These are phyloP conservation scores for maize (Zea mays) DNA, from an alignment of 176 grass and related monocot genomes.

Conservation along the genomic window DNA sequence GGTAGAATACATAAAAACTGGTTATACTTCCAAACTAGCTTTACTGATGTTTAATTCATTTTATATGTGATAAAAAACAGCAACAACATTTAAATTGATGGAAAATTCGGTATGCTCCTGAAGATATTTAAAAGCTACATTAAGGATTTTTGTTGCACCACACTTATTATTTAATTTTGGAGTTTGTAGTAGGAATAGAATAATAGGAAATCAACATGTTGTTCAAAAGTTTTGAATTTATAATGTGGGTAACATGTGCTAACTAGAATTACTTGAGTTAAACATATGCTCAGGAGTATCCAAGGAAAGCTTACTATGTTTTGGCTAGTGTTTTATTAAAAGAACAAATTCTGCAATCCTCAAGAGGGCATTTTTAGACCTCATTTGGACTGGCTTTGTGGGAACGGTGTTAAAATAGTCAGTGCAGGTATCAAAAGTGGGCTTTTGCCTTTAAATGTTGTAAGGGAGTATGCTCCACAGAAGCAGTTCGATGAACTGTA, in stretches of 20 bases:
- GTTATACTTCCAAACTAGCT: neutral
- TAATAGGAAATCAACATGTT: neutral
- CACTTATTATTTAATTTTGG: neutral
- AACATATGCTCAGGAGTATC: conserved; percentile 1
- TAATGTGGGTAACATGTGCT: neutral
- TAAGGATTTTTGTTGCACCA: neutral
- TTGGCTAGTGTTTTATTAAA: neutral
- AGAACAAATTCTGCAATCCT: no score
- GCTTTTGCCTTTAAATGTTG: neutral
- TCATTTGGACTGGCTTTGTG: neutral
- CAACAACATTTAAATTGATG: neutral
- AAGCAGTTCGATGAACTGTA: neutral
- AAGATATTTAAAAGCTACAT: neutral
- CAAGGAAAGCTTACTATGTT: neutral
- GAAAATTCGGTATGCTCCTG: neutral
- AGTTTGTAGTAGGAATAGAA: neutral
- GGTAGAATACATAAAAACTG: neutral
- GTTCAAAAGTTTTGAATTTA: neutral
- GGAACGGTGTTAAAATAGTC: neutral
- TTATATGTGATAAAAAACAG: neutral
- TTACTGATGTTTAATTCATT: neutral
- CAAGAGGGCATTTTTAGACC: neutral
- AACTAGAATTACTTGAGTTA: neutral
- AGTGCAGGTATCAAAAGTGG: neutral
- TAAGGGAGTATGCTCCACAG: neutral